Conservation (phyloP, 257 asterid species). For the Gentiana dahurica region DNA sequence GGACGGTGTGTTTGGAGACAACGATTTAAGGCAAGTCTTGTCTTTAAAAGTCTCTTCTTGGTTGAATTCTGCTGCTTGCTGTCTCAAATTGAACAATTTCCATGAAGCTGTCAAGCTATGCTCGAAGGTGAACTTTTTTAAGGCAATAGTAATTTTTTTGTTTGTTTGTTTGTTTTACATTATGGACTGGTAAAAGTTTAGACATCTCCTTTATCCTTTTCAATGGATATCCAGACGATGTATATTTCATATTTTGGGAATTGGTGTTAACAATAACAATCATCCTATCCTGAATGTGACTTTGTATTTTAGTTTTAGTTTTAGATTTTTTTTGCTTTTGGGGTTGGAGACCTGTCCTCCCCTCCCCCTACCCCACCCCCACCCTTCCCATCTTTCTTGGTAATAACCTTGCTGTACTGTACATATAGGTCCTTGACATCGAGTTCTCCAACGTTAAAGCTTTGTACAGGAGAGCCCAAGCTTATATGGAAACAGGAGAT, state of each 20-base stretch:
- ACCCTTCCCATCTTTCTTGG: background rate
- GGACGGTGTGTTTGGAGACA: slow-evolving; percentile 27
- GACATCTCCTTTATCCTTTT: background rate
- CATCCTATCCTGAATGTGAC: no score
- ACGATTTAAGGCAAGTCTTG: slow-evolving; percentile 33
- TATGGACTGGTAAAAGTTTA: no score
- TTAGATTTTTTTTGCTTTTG: background rate
- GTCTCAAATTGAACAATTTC: slow-evolving; percentile 43
- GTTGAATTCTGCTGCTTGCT: slow-evolving; percentile 65
- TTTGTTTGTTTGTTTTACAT: background rate
- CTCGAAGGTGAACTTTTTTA: slow-evolving; percentile 37
- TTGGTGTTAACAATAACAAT: no score
- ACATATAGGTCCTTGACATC: slow-evolving; percentile 35
- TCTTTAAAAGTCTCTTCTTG: slow-evolving; percentile 49
- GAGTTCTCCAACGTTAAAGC: slow-evolving; percentile 50
- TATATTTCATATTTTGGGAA: no score
- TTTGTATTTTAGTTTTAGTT: no score
- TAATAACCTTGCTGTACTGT: no score
- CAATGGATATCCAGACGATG: no score
- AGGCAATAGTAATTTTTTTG: background rate
- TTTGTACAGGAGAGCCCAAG: slow-evolving; percentile 38
- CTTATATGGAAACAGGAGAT: slow-evolving; percentile 28
- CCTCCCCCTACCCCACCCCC: background rate
- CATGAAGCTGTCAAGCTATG: slow-evolving; percentile 39
- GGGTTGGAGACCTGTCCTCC: background rate